phyloP scores from a whole-genome alignment of 2,329 filamentous ascomycete genomes.

The Aciculosporium take region DNA sequence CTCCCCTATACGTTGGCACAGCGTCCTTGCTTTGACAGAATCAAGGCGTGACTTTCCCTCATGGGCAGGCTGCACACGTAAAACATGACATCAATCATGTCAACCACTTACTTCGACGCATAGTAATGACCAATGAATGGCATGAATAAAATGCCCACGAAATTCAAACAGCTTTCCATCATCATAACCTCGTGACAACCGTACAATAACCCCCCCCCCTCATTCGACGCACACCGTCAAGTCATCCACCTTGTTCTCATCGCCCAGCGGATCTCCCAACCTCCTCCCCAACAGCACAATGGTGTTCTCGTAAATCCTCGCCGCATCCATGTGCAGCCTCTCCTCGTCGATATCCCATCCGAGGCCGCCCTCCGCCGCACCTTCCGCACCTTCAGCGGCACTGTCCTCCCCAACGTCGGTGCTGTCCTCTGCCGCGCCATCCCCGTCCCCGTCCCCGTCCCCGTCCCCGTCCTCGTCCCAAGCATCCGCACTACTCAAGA shows the following conservation, averaged over 20 bases:
- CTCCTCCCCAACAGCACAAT: conserved; percentile 59
- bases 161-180: background rate
- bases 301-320: conserved; percentile 65
- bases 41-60: no score
- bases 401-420: conserved; percentile 12
- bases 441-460: conserved; percentile 21
- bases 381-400: conserved; percentile 16
- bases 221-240: conserved; percentile 2
- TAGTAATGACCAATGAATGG: no score
- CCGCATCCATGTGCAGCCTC: conserved; percentile 53
- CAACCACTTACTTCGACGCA: no score
- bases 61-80: no score
- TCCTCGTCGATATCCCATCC: conserved; percentile 30
- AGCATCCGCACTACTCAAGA: conserved; percentile 33
- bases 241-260: conserved; percentile 5
- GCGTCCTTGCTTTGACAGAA: no score
- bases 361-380: conserved; percentile 6
- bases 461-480: conserved; percentile 13
- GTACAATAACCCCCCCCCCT: background rate
- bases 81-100: no score
- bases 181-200: background rate
- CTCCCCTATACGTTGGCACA: no score
- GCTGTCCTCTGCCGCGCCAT: background rate
- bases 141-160: no score
- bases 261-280: conserved; percentile 32